Conservation (phyloP, 495 filamentous ascomycete species). For the Penicillium odoratum region DNA sequence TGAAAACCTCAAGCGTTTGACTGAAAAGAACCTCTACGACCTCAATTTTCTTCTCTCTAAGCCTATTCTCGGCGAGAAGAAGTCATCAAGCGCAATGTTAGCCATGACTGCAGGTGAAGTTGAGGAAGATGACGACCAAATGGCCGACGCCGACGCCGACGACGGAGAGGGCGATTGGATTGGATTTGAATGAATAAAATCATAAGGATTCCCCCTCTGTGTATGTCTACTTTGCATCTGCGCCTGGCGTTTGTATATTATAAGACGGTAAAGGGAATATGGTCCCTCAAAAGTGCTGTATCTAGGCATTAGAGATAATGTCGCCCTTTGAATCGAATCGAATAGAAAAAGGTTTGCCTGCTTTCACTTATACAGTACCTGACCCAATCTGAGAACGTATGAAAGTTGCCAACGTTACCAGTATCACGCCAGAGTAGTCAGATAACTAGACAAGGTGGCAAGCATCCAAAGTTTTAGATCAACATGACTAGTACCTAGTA, state of each 20-base stretch:
- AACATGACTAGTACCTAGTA: no score
- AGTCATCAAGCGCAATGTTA: slow-evolving; percentile 26
- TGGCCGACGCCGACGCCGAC: slow-evolving; percentile 35
- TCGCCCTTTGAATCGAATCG: background rate
- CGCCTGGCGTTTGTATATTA: slow-evolving; percentile 43
- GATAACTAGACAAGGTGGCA: no score
- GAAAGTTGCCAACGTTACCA: background rate
- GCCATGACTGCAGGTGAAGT: slow-evolving; percentile 30
- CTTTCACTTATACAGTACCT: background rate
- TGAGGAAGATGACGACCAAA: slow-evolving; percentile 33
- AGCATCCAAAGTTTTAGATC: no score
- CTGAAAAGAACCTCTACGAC: slow-evolving; percentile 82
- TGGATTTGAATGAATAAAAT: slow-evolving; percentile 38
- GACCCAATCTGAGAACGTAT: no score
- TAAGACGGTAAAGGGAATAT: slow-evolving; percentile 16
- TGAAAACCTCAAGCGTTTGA: slow-evolving; percentile 68
- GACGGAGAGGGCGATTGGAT: slow-evolving; percentile 44
- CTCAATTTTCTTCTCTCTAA: slow-evolving; percentile 73
- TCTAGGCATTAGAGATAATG: slow-evolving; percentile 13
- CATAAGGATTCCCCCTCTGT: slow-evolving; percentile 24
- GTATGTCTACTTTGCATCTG: slow-evolving; percentile 42
- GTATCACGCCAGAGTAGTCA: no score
- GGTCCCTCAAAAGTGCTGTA: slow-evolving; percentile 16
- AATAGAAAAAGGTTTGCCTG: background rate
- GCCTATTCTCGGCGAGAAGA: slow-evolving; percentile 40